Conservation (phyloP, 140 eudicot genomes). For the Stevia rebaudiana region DNA sequence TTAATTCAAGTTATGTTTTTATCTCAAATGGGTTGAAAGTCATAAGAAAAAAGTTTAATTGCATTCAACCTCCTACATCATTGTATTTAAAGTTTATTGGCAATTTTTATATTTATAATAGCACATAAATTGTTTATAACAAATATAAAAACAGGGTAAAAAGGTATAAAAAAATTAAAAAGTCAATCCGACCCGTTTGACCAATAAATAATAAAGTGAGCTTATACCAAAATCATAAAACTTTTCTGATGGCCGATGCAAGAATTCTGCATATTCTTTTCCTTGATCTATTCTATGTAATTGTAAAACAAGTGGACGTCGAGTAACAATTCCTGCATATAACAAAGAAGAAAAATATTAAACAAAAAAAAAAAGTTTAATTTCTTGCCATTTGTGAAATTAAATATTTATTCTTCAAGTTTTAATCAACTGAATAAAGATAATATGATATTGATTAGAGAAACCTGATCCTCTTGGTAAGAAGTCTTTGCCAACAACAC, state of each 20-base stretch:
- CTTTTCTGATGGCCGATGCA: slow-evolving; percentile 34
- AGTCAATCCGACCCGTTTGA: too few species aligned
- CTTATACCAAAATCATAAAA: slow-evolving; percentile 36
- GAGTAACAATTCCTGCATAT: slow-evolving; percentile 36
- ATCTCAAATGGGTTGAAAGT: background rate
- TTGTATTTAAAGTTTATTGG: background rate
- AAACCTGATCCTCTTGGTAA: slow-evolving; percentile 80
- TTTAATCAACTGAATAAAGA: background rate
- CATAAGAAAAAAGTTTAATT: background rate
- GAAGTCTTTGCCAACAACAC: slow-evolving; percentile 69
- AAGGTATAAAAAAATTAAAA: too few species aligned
- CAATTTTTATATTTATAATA: too few species aligned
- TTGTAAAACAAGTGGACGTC: slow-evolving; percentile 41
- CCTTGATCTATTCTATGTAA: slow-evolving; percentile 39
- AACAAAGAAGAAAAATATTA: background rate
- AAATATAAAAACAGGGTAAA: too few species aligned
- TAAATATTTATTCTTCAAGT: background rate
- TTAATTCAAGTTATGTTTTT: background rate
- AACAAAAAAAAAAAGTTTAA: background rate
- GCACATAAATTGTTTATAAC: too few species aligned
- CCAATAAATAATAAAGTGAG: background rate
- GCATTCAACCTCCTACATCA: background rate
- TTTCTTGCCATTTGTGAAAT: background rate
- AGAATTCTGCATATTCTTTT: slow-evolving; percentile 33
- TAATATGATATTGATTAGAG: background rate